Evolutionary conservation across 2,329 filamentous ascomycete species (phyloP).

Genomic region (Tolypocladium tundrense): DNA sequence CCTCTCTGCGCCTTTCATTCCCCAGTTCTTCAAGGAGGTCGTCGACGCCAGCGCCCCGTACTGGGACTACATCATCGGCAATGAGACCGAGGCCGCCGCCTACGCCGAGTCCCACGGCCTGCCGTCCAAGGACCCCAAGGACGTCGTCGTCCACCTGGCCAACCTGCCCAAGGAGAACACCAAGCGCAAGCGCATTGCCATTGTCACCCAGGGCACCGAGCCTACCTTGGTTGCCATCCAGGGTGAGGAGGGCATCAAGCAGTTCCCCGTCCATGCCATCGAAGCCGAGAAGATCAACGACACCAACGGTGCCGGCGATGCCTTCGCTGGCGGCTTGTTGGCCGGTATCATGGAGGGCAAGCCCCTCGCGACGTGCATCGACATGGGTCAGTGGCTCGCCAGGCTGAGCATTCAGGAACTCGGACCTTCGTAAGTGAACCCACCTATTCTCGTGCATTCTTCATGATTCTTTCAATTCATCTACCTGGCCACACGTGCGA

Average conservation of each 20-base stretch:
- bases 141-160: conserved; percentile 78
- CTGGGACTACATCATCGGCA: conserved; percentile 94
- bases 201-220: conserved; percentile 90
- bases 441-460: neutral
- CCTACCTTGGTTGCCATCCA: conserved; percentile 78
- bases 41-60: conserved; percentile 79
- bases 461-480: conserved; percentile 1
- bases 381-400: conserved; percentile 96
- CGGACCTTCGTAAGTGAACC: conserved; percentile 74
- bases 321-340: conserved; percentile 88
- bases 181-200: conserved; percentile 71
- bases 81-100: conserved; percentile 86
- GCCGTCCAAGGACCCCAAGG: conserved; percentile 64
- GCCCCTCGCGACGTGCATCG: conserved; percentile 64
- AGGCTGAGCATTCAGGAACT: conserved; percentile 89
- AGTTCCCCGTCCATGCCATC: conserved; percentile 75
- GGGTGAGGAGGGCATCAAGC: conserved; percentile 58
- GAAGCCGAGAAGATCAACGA: conserved; percentile 73
- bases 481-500: neutral
- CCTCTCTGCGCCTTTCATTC: conserved; percentile 90
- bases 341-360: conserved; percentile 84
- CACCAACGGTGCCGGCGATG: conserved; percentile 94
- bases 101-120: conserved; percentile 78
- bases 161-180: conserved; percentile 87
- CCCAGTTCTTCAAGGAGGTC: conserved; percentile 95